These are phyloP conservation scores for Ruellia speciosa DNA, from an alignment of 305 asterid genomes.

Conservation along the genomic window DNA sequence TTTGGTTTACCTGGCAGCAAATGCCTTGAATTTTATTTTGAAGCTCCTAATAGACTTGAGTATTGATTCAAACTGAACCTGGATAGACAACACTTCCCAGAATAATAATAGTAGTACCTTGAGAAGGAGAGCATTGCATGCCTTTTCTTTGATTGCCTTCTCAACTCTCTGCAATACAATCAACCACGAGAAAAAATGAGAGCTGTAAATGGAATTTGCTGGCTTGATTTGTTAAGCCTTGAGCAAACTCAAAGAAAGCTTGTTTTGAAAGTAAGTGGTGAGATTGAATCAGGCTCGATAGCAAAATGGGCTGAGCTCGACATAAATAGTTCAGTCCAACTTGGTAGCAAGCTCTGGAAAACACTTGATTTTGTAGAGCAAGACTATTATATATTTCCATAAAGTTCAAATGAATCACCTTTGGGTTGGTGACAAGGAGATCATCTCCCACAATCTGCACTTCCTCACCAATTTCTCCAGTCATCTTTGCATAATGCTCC, in stretches of 20 bases:
- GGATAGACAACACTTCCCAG: not conserved
- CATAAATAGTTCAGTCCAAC: too few species aligned
- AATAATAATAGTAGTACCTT: slow-evolving; percentile 39
- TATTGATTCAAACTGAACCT: not conserved
- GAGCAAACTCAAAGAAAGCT: too few species aligned
- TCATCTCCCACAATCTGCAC: slow-evolving; percentile 90
- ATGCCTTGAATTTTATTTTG: not conserved
- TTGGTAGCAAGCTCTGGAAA: too few species aligned
- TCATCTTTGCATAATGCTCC: slow-evolving; percentile 73
- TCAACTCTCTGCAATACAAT: slow-evolving; percentile 56
- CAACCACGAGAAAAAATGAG: not conserved
- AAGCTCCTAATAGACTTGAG: not conserved
- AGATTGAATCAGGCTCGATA: too few species aligned
- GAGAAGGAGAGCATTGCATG: slow-evolving; percentile 94
- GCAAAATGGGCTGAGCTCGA: too few species aligned
- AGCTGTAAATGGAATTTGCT: not conserved
- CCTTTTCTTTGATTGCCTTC: slow-evolving; percentile 81
- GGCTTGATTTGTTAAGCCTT: not conserved
- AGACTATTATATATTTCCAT: slow-evolving; percentile 10
- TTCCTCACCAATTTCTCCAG: slow-evolving; percentile 54
- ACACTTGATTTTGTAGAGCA: too few species aligned
- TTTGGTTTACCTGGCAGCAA: slow-evolving; percentile 75
- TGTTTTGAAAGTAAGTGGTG: too few species aligned
- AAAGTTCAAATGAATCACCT: slow-evolving; percentile 27
- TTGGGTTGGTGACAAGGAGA: slow-evolving; percentile 57